A percentile compares a stretch with the other conserved stretches of the same genome.
Evolutionary conservation across 2,329 filamentous ascomycete species (phyloP).

Genomic region (Colletotrichum tofieldiae): DNA sequence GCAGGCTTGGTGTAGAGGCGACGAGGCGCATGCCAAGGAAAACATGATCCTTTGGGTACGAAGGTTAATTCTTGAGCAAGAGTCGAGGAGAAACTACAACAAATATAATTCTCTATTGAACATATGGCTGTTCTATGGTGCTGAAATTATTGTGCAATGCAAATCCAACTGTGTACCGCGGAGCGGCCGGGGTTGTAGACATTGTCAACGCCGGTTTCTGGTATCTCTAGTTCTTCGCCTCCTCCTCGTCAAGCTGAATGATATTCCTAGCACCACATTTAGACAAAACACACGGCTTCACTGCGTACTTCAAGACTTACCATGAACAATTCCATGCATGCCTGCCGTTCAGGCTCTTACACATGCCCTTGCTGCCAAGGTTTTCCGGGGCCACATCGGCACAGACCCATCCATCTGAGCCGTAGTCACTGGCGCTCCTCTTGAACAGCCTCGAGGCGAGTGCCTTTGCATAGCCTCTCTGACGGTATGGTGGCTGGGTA

Average conservation of each 20-base stretch:
- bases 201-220: background rate
- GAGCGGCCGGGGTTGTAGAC: background rate
- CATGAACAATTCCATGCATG: slow-evolving; percentile 72
- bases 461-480: slow-evolving; percentile 74
- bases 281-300: background rate
- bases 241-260: background rate
- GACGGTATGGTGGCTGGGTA: slow-evolving; percentile 67
- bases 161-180: background rate
- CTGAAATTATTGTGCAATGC: background rate
- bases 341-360: slow-evolving; percentile 72
- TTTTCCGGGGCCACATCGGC: slow-evolving; percentile 78
- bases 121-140: background rate
- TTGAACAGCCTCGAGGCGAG: slow-evolving; percentile 72
- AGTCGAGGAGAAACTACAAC: background rate
- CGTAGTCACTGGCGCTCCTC: slow-evolving; percentile 62
- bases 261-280: background rate
- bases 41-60: background rate
- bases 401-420: slow-evolving; percentile 67
- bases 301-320: slow-evolving; percentile 56
- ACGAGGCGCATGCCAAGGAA: background rate
- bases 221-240: background rate
- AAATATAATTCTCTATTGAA: background rate
- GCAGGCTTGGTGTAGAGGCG: slow-evolving; percentile 1
- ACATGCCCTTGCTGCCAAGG: slow-evolving; percentile 72
- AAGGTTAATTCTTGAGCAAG: background rate